Percentiles rank a stretch among this genome's conserved stretches.
Evolutionary conservation across 2,329 filamentous ascomycete species (phyloP).

Genomic region (Sporothrix phasma): DNA sequence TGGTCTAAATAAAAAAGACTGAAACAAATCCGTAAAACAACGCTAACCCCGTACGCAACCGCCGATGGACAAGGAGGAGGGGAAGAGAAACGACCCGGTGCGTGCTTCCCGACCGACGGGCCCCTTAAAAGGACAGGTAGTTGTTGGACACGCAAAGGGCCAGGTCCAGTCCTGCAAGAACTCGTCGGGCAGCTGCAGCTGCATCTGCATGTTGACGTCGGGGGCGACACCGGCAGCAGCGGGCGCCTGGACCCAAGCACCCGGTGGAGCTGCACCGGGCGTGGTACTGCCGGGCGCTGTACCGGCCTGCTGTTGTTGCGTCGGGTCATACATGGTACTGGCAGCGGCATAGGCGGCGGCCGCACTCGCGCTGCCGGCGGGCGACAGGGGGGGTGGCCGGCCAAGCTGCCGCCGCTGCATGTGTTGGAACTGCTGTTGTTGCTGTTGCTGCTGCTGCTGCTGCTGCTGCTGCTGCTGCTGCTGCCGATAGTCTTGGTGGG

Average conservation of each 20-base stretch:
- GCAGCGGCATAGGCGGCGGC: neutral
- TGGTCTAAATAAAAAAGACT: no score
- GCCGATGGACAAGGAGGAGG: no score
- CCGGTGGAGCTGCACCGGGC: neutral
- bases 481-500: neutral
- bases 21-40: no score
- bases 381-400: neutral
- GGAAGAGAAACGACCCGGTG: neutral
- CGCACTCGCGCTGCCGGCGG: neutral
- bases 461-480: neutral
- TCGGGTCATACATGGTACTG: neutral
- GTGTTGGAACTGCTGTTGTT: neutral
- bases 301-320: neutral
- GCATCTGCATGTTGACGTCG: slow-evolving; percentile 14
- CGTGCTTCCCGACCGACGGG: neutral
- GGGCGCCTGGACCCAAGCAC: neutral
- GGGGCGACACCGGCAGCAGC: neutral
- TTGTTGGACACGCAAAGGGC: slow-evolving; percentile 18
- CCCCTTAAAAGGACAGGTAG: slow-evolving; percentile 11
- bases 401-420: neutral
- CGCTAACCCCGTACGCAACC: neutral
- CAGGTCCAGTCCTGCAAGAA: slow-evolving; percentile 17
- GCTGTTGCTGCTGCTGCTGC: neutral
- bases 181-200: slow-evolving; percentile 10
- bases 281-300: neutral